Evolutionary conservation across 352 stramenopile species (phyloP).

Genomic region (Pythium aquatile): DNA sequence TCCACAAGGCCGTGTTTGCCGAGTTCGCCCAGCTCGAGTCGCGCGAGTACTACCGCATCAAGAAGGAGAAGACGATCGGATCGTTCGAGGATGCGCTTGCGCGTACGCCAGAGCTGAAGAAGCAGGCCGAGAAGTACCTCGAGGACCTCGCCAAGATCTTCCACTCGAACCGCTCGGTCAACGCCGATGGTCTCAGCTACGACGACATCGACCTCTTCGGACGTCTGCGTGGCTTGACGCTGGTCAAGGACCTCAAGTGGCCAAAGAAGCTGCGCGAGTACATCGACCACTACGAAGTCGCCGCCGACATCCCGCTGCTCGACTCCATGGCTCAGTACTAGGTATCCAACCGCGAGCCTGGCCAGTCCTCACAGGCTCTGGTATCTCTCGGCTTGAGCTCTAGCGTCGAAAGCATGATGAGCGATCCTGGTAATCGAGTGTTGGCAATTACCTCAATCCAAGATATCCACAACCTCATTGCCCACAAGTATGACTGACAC

Average conservation of each 20-base stretch:
- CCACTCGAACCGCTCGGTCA: neutral
- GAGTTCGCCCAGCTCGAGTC: slow-evolving; percentile 47
- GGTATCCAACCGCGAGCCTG: neutral
- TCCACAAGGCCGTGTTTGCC: slow-evolving; percentile 27
- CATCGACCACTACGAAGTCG: slow-evolving; percentile 34
- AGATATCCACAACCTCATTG: too few relatives aligned
- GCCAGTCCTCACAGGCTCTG: too few relatives aligned
- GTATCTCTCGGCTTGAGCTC: too few relatives aligned
- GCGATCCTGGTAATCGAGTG: too few relatives aligned
- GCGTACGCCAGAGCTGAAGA: slow-evolving; percentile 46
- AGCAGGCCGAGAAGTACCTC: neutral
- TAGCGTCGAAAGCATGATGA: too few relatives aligned
- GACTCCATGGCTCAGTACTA: slow-evolving; percentile 47
- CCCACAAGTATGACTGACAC: too few relatives aligned
- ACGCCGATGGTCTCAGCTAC: slow-evolving; percentile 32
- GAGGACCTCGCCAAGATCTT: neutral
- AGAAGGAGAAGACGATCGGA: slow-evolving; percentile 55
- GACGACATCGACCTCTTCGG: slow-evolving; percentile 58
- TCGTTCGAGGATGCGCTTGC: slow-evolving; percentile 39
- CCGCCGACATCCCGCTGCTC: slow-evolving; percentile 45
- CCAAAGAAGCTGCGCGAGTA: slow-evolving; percentile 44
- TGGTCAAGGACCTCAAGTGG: slow-evolving; percentile 52
- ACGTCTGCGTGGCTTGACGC: slow-evolving; percentile 45
- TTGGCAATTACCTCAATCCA: too few relatives aligned
- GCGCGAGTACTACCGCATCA: slow-evolving; percentile 54